Percentiles rank a stretch among this genome's conserved stretches.
Conservation (phyloP, 2,329 filamentous ascomycete genomes). For the Xylaria sp. region DNA sequence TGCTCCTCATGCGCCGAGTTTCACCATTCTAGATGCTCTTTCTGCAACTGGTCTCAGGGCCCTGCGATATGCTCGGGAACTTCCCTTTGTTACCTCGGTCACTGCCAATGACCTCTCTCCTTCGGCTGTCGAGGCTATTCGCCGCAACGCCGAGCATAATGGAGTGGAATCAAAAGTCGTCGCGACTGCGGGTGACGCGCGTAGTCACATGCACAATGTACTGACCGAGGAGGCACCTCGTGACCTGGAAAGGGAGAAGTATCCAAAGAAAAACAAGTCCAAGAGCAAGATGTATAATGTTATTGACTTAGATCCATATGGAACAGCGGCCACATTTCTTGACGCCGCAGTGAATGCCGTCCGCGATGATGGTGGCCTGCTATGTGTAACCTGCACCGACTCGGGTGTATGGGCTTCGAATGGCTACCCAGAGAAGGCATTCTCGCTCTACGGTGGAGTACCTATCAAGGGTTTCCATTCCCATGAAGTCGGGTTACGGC, state of each 20-base stretch:
- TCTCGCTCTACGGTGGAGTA: conserved; percentile 88
- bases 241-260: conserved; percentile 45
- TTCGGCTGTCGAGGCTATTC: conserved; percentile 79
- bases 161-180: conserved; percentile 72
- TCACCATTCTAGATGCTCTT: conserved; percentile 91
- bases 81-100: conserved; percentile 80
- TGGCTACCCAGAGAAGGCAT: conserved; percentile 93
- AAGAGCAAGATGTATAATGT: conserved; percentile 78
- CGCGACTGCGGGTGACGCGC: conserved; percentile 80
- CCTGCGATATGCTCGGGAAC: conserved; percentile 87
- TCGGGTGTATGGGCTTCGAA: conserved; percentile 93
- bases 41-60: conserved; percentile 93
- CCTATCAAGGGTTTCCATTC: conserved; percentile 84
- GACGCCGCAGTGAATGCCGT: conserved; percentile 89
- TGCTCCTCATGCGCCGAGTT: conserved; percentile 50
- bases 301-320: conserved; percentile 95
- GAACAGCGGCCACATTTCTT: conserved; percentile 89
- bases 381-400: conserved; percentile 97
- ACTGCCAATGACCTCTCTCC: conserved; percentile 89
- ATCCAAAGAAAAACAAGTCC: conserved; percentile 45
- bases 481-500: conserved; percentile 86
- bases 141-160: conserved; percentile 85
- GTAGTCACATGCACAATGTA: conserved; percentile 86
- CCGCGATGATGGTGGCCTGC: conserved; percentile 80
- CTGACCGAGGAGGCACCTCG: conserved; percentile 60